Percentiles rank a stretch among this genome's conserved stretches.
These are phyloP conservation scores for Glonium stellatum DNA, from an alignment of 495 filamentous ascomycete genomes.

Conservation along the genomic window DNA sequence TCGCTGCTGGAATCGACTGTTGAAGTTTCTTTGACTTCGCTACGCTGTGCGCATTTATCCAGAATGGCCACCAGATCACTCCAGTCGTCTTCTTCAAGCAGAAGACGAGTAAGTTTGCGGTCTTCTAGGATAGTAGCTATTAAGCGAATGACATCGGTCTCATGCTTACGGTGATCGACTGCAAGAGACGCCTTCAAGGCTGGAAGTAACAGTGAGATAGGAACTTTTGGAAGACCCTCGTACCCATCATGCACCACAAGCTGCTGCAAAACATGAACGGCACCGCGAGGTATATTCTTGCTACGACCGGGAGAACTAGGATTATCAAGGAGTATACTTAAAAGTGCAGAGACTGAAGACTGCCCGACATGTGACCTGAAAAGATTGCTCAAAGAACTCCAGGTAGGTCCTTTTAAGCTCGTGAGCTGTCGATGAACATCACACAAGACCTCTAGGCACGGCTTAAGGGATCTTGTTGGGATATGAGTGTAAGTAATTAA, in stretches of 20 bases:
- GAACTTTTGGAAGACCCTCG: constrained; percentile 23
- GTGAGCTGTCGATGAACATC: constrained; percentile 71
- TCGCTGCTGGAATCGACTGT: neutral
- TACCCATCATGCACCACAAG: constrained; percentile 21
- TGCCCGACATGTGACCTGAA: constrained; percentile 73
- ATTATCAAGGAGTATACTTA: constrained; percentile 20
- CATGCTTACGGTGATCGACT: constrained; percentile 8
- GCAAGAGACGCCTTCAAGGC: constrained; percentile 18
- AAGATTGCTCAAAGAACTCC: constrained; percentile 67
- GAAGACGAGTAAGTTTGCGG: constrained; percentile 7
- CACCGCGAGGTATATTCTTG: constrained; percentile 22
- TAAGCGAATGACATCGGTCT: constrained; percentile 18
- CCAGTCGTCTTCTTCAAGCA: constrained; percentile 28
- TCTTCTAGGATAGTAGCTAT: constrained; percentile 16
- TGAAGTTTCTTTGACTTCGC: constrained; percentile 2
- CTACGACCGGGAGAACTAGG: constrained; percentile 4
- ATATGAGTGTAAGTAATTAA: constrained; percentile 74
- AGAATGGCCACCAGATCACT: constrained; percentile 23
- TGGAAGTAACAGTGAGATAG: constrained; percentile 22
- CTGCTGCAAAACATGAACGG: constrained; percentile 27
- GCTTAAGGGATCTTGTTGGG: constrained; percentile 57
- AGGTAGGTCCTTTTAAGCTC: constrained; percentile 61
- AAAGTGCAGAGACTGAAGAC: constrained; percentile 25
- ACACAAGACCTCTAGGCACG: constrained; percentile 72
- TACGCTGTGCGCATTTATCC: constrained; percentile 17